Evolutionary conservation across 2,329 filamentous ascomycete genomes (phyloP).

Genomic region (Diplodia sapinea): DNA sequence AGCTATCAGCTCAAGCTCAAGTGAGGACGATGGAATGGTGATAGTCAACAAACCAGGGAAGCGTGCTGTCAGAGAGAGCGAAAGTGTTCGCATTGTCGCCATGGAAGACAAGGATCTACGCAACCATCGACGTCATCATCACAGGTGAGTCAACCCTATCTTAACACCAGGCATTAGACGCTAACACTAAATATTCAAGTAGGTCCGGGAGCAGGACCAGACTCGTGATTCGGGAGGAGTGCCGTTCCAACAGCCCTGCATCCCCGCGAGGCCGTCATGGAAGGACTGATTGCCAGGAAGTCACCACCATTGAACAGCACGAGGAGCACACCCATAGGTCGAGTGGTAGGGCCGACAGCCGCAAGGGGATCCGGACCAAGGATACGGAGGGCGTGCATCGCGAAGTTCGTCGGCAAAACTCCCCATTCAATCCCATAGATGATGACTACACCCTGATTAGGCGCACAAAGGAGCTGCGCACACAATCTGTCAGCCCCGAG

Average conservation of each 20-base stretch:
- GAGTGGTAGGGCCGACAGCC: conserved; percentile 39
- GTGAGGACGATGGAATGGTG: conserved; percentile 29
- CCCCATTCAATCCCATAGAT: not conserved
- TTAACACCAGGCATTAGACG: not conserved
- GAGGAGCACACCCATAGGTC: conserved; percentile 33
- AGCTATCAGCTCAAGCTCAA: conserved; percentile 38
- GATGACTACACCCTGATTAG: conserved; percentile 28
- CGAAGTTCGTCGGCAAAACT: conserved; percentile 34
- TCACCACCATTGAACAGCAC: conserved; percentile 36
- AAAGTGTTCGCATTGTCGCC: conserved; percentile 31
- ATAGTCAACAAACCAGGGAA: conserved; percentile 26
- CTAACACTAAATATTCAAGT: not conserved
- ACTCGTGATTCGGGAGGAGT: not conserved
- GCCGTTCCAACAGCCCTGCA: conserved; percentile 31
- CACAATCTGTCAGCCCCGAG: conserved; percentile 3
- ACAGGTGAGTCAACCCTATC: conserved; percentile 32
- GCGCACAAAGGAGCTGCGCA: not conserved
- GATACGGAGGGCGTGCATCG: conserved; percentile 35
- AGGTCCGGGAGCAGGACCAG: conserved; percentile 32
- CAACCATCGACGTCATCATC: conserved; percentile 37
- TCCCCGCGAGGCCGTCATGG: conserved; percentile 36
- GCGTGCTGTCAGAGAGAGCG: conserved; percentile 31
- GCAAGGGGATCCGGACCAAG: conserved; percentile 34
- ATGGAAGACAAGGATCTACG: conserved; percentile 36
- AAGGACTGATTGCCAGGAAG: conserved; percentile 33